Conservation (phyloP, 805 yeast species). For the Yamadazyma endophytica region DNA sequence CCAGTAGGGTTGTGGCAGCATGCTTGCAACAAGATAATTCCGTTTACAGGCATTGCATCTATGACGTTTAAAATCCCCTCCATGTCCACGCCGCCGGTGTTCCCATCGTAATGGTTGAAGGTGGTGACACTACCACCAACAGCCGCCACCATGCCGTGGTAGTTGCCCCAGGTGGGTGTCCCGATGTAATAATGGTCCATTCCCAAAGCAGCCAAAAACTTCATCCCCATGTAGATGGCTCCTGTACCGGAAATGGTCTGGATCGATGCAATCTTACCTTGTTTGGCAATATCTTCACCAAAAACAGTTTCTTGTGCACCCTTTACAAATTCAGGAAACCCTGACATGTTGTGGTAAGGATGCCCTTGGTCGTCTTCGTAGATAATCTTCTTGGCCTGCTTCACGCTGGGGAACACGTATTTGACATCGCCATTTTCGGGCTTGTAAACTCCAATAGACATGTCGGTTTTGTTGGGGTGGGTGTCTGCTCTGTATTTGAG, state of each 20-base stretch:
- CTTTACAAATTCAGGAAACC: conserved; percentile 32
- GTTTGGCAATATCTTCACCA: conserved; percentile 21
- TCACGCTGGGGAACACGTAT: conserved; percentile 35
- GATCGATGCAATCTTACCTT: conserved; percentile 27
- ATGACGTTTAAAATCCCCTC: conserved; percentile 21
- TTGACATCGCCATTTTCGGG: conserved; percentile 30
- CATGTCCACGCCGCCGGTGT: conserved; percentile 26
- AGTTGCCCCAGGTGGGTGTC: conserved; percentile 38
- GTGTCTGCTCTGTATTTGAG: conserved; percentile 20
- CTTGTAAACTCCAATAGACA: conserved; percentile 44
- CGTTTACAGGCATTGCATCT: conserved; percentile 23
- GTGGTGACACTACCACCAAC: conserved; percentile 22
- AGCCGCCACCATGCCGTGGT: conserved; percentile 29
- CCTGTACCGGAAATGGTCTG: conserved; percentile 43
- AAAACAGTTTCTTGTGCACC: conserved; percentile 35
- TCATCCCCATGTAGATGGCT: conserved; percentile 34
- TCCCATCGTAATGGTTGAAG: conserved; percentile 29
- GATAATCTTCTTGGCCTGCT: conserved; percentile 30
- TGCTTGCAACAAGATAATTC: conserved; percentile 36
- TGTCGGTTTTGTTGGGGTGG: conserved; percentile 33
- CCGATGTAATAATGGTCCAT: conserved; percentile 29
- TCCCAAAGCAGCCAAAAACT: conserved; percentile 22
- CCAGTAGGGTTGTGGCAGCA: conserved; percentile 47
- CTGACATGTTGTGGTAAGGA: conserved; percentile 40
- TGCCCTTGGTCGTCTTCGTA: conserved; percentile 38